Conservation (phyloP, 345 rosid species). For the Melaleuca quinquenervia region DNA sequence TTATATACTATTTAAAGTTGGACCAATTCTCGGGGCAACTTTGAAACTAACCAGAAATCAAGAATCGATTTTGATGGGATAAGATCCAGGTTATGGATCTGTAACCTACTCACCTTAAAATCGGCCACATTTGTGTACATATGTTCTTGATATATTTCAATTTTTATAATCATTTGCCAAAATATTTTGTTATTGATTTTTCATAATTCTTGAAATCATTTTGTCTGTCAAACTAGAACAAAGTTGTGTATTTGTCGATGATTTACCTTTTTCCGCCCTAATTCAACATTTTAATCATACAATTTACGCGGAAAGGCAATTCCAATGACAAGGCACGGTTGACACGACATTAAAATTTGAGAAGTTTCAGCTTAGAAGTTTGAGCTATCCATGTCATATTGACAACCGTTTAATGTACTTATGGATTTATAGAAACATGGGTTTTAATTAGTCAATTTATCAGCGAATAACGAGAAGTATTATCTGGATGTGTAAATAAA, state of each 20-base stretch:
- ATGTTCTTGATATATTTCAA: background rate
- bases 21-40: fast-evolving
- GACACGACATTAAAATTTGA: too few species aligned
- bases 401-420: too few species aligned
- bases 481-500: background rate
- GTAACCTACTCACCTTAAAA: background rate
- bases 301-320: background rate
- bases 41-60: fast-evolving
- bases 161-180: background rate
- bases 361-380: too few species aligned
- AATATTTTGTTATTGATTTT: background rate
- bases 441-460: background rate
- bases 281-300: background rate
- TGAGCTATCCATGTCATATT: too few species aligned
- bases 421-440: too few species aligned
- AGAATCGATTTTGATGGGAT: fast-evolving
- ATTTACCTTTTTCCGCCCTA: background rate
- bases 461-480: background rate
- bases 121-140: too few species aligned
- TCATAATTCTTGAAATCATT: background rate
- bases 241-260: background rate
- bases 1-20: background rate
- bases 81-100: fast-evolving
- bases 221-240: background rate
- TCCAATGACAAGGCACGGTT: too few species aligned